These are phyloP conservation scores for Vigna nakashimae DNA, from an alignment of 306 rosid species.

Conservation along the genomic window DNA sequence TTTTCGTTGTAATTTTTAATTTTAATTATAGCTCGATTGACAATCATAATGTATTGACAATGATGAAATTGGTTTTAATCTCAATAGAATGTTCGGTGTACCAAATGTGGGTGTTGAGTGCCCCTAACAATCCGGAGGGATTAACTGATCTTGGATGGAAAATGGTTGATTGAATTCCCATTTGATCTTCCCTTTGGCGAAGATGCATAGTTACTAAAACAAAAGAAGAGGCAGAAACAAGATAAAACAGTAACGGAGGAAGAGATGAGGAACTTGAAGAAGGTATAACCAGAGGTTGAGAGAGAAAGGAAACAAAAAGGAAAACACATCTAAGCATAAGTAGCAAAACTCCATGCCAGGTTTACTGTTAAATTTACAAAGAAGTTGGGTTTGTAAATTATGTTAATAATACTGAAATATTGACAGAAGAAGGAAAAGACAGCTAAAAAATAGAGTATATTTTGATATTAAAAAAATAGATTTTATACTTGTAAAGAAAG, in stretches of 20 bases:
- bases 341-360: slow-evolving; percentile 84
- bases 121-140: slow-evolving; percentile 89
- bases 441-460: background rate
- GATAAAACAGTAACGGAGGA: slow-evolving; percentile 94
- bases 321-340: slow-evolving; percentile 69
- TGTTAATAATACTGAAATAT: background rate
- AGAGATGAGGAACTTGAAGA: slow-evolving; percentile 92
- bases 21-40: too few relatives aligned
- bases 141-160: slow-evolving; percentile 96
- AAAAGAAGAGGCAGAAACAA: slow-evolving; percentile 87
- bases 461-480: too few relatives aligned
- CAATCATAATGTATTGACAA: too few relatives aligned
- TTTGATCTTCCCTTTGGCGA: background rate
- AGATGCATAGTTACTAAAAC: slow-evolving; percentile 58
- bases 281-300: slow-evolving; percentile 76
- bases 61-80: too few relatives aligned
- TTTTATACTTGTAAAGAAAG: too few relatives aligned
- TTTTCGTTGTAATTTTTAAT: too few relatives aligned
- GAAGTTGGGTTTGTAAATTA: slow-evolving; percentile 74
- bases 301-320: slow-evolving; percentile 55
- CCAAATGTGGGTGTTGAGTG: slow-evolving; percentile 98
- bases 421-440: too few relatives aligned
- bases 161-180: slow-evolving; percentile 89
- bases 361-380: slow-evolving; percentile 74
- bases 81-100: slow-evolving; percentile 59